Percentiles rank a stretch among this genome's conserved stretches.
These are phyloP conservation scores for Hericium rajendrae DNA, from an alignment of 768 basidiomycete genomes.

Conservation along the genomic window DNA sequence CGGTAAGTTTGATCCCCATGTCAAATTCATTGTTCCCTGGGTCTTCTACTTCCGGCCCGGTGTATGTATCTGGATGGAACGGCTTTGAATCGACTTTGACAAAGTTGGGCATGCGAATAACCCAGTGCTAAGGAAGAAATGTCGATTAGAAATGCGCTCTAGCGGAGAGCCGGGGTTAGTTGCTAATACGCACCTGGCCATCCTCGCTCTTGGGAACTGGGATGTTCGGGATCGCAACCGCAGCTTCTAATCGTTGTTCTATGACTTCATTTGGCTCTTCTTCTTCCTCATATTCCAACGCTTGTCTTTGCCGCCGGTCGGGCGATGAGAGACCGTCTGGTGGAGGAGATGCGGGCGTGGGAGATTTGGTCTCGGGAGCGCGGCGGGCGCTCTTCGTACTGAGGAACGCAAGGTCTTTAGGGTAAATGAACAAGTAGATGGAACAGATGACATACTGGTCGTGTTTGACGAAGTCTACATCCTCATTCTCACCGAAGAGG, in stretches of 20 bases:
- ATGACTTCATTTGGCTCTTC: slow-evolving; percentile 51
- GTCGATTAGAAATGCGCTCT: slow-evolving; percentile 1
- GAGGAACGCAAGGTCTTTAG: background rate
- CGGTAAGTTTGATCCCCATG: slow-evolving; percentile 77
- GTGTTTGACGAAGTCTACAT: slow-evolving; percentile 35
- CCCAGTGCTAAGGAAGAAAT: slow-evolving; percentile 66
- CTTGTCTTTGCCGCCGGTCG: slow-evolving; percentile 49
- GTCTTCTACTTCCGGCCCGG: slow-evolving; percentile 72
- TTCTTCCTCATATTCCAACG: slow-evolving; percentile 74
- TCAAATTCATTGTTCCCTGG: slow-evolving; percentile 59
- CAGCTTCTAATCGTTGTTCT: slow-evolving; percentile 51
- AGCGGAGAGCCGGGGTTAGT: slow-evolving; percentile 2
- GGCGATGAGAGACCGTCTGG: slow-evolving; percentile 52
- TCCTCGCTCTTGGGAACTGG: slow-evolving; percentile 74
- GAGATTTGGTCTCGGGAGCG: slow-evolving; percentile 15
- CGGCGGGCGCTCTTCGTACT: slow-evolving; percentile 4
- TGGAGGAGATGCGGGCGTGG: slow-evolving; percentile 23
- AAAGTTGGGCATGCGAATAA: slow-evolving; percentile 89
- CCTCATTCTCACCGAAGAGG: slow-evolving; percentile 70
- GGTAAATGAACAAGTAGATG: background rate
- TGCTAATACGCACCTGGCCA: slow-evolving; percentile 51
- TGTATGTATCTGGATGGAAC: slow-evolving; percentile 80
- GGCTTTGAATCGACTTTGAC: slow-evolving; percentile 84
- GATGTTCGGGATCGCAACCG: slow-evolving; percentile 79
- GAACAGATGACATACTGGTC: slow-evolving; percentile 32